Base-by-base conservation (phyloP, 2,329 filamentous ascomycete species). In the Thelonectria blattea region DNA sequence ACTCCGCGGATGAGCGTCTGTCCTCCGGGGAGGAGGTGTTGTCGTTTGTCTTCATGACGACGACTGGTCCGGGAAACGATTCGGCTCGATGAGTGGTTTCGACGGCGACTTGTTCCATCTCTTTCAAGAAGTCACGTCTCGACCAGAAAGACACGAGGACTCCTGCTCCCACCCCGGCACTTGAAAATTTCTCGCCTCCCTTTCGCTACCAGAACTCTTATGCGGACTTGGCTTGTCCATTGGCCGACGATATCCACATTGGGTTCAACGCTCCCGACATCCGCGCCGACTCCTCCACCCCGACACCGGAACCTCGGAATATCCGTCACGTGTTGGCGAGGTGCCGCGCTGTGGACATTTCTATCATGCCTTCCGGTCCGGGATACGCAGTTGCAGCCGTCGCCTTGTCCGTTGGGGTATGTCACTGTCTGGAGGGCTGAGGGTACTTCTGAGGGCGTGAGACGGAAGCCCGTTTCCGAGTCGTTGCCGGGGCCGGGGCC, bases 401-500 rank as follows among this genome's bases (percentile, higher is more conserved):
- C 22, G 22, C 22, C 22, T 24, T 24, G 22, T 24, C 22, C 22
- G 22, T 24, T 7, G 22, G 7, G 4, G 22, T 24, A 24, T 24
- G 22, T 24, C 22, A 22, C 17, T 18, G 10, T 37, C 39, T 17
- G 12, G n/a, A 34, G n/a, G 24, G 50, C 43, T 17, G 20, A 15
- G 18, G 17, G 18, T 42, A 4, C 39, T 10, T 34, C 8, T 5
- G 37, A 17, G 45, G 42, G 17, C 51, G 42, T 37, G 49, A 42
- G 52, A 56, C 63, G 66, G 65, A 65, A 64, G 45, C 52, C 56
- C 56, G 52, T 45, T 69, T 68, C 66, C 63, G 64, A 61, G 41
- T 41, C 18, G 30, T 47, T 47, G 43, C 43, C 50, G 18, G 39
- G 43, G 15, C 46, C 18, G 51, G n/a, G 24, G n/a, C 34, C 34